Evolutionary conservation across 352 stramenopile genomes (phyloP), one percentile per base, ranked within the genome.

Genomic region (Aphanomyces euteiches): DNA sequence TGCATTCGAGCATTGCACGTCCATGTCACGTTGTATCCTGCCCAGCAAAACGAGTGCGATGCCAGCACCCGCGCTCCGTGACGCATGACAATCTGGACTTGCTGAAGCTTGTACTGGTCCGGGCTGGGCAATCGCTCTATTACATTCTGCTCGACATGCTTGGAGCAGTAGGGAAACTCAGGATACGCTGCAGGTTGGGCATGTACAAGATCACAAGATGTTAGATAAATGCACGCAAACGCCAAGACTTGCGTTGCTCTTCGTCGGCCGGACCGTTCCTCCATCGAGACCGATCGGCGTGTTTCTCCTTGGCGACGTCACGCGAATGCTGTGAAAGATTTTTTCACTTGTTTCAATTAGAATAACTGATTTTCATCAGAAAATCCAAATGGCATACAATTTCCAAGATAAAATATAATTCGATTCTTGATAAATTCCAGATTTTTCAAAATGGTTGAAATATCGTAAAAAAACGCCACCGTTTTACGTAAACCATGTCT

Each of bases 1-100:
- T 57, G 60, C 19, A 50, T 67, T 13, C 41, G 37, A 13, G 60
- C 60, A 34, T 67, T 67, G 41, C 60, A 67, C 12, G 34, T 58
- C 60, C 60, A 67, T 34, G 60, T 67, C 21, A 45, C 60, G 47
- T 67, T 67, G 60, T 67, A 67, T 10, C 60, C 60, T 37, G 19
- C 34, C 60, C 60, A 67, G 47, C 60, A 67, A 17, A 37, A 50
- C 47, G 60, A 67, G 3, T 37, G 60, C 37, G 19, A 15, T 3
- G 39, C 60, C 21, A 67, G 21, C 28, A 37, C 56, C 12, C 60
- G 43, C 12, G 60, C 60, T 37, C 60, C 60, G 34, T 67, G 60
- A 50, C 60, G 60, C 19, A 67, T 67, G 7, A 45, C 38, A 4
- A 67, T 60, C 21, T 67, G 60, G 38, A 67, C 60, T 60, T 67